Evolutionary conservation across 805 yeast genomes (phyloP), one percentile per base, ranked within the genome.

Genomic region (Hanseniaspora lindneri): DNA sequence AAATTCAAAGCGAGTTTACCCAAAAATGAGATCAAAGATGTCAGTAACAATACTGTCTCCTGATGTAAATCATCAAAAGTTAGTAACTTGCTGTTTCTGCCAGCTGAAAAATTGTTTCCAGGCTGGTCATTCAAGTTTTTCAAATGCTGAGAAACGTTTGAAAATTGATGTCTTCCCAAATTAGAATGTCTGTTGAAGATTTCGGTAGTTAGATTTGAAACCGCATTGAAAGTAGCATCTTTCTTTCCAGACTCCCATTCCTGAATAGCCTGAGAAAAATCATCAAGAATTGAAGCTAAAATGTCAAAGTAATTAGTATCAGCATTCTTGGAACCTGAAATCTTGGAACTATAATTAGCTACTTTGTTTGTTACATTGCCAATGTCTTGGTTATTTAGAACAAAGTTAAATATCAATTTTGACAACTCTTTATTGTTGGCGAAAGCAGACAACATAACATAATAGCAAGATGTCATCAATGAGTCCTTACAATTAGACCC

Each of bases 401-500:
- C 56, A 53, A 75, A 77, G 47, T 69, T 73, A 56, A 70, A 76
- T 0, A 72, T 71, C 47, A 73, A 21, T 27, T 39, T 37, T 2
- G 49, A 37, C n/a, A 46, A n/a, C 14, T 46, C 24, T 29, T 39
- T 17, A 19, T 46, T 46, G 21, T 39, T 46, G 10, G 92, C 71
- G 34, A 89, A 67, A 5, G 92, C 80, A 2, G 94, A 79, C 50
- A 89, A 67, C 71, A 89, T 74, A 50, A 85, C 70, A 54, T 88
- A 77, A 57, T 80, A 86, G 0, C 94, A 75, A 0, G 97, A 82
- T 44, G 85, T 75, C 67, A 87, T 84, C 42, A 86, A 68, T 9
- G 89, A 80, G 14, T 85, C 85, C 52, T 79, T 86, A 56, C 83
- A 79, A 51, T 76, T 77, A 2, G 92, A 70, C 0, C 94, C 94